Conservation (phyloP, 164 flowering plant genomes). For the Vitis rotundifolia region DNA sequence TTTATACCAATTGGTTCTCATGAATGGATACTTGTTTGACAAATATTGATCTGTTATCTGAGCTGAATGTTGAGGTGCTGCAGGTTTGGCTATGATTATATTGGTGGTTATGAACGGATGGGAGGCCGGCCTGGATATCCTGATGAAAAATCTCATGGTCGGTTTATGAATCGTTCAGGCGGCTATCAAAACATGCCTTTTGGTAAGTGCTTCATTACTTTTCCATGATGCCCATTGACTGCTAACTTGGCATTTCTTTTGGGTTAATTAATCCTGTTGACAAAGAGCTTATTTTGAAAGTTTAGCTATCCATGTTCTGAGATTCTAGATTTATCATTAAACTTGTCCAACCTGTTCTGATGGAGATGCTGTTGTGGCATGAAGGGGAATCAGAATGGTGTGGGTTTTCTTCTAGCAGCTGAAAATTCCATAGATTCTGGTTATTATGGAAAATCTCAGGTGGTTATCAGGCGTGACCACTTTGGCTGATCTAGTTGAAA, state of each 20-base stretch:
- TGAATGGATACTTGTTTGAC: neutral
- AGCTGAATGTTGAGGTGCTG: neutral
- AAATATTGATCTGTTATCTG: too few relatives aligned
- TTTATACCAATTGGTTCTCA: neutral
- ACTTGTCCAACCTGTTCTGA: too few relatives aligned
- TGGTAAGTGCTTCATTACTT: neutral
- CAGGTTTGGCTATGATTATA: slow-evolving; percentile 9
- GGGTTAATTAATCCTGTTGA: neutral
- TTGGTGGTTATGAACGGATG: slow-evolving; percentile 2
- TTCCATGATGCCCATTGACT: neutral
- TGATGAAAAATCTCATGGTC: slow-evolving; percentile 6
- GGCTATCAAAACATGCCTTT: neutral
- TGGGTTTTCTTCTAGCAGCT: too few relatives aligned
- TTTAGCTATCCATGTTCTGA: slow-evolving; percentile 1
- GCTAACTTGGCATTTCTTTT: neutral
- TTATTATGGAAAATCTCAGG: too few relatives aligned
- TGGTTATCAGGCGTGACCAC: too few relatives aligned
- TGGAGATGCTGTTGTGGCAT: too few relatives aligned
- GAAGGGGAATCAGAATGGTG: too few relatives aligned
- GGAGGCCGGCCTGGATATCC: slow-evolving; percentile 1
- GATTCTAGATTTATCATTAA: neutral
- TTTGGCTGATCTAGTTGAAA: too few relatives aligned
- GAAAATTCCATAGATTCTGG: too few relatives aligned
- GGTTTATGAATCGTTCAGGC: neutral
- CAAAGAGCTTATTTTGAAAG: neutral